Conservation (phyloP, 345 rosid genomes). For the Iberis pinnata region DNA sequence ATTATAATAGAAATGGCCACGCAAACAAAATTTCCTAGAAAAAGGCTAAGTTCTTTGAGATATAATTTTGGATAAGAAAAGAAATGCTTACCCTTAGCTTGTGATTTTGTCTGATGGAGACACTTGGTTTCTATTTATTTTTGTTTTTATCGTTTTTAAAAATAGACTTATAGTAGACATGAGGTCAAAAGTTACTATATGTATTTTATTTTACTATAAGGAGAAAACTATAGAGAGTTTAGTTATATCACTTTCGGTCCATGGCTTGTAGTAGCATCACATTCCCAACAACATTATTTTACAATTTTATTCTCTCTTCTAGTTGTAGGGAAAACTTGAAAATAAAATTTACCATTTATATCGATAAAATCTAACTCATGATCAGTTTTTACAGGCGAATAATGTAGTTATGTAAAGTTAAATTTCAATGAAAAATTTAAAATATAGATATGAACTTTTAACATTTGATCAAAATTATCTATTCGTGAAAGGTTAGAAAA, state of each 20-base stretch:
- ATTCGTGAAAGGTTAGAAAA: slow-evolving; percentile 23
- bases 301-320: neutral
- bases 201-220: neutral
- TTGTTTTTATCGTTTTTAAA: neutral
- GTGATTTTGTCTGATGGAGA: slow-evolving; percentile 43
- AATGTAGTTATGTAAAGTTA: too few relatives aligned
- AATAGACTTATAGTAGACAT: slow-evolving; percentile 2
- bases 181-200: neutral
- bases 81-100: slow-evolving; percentile 22
- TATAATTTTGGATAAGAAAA: slow-evolving; percentile 64
- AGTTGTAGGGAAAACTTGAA: too few relatives aligned
- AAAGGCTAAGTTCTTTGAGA: slow-evolving; percentile 40
- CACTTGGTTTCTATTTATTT: slow-evolving; percentile 17
- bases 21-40: slow-evolving; percentile 13
- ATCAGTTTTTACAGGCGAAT: too few relatives aligned
- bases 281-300: slow-evolving; percentile 12
- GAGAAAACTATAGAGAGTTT: neutral
- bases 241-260: slow-evolving; percentile 27
- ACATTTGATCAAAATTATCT: too few relatives aligned
- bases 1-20: slow-evolving; percentile 5
- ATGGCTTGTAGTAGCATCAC: slow-evolving; percentile 25
- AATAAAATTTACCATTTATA: too few relatives aligned
- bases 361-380: too few relatives aligned
- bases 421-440: too few relatives aligned
- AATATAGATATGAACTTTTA: too few relatives aligned